These are phyloP conservation scores for Plantago major DNA, from an alignment of 257 asterid species.

Conservation along the genomic window DNA sequence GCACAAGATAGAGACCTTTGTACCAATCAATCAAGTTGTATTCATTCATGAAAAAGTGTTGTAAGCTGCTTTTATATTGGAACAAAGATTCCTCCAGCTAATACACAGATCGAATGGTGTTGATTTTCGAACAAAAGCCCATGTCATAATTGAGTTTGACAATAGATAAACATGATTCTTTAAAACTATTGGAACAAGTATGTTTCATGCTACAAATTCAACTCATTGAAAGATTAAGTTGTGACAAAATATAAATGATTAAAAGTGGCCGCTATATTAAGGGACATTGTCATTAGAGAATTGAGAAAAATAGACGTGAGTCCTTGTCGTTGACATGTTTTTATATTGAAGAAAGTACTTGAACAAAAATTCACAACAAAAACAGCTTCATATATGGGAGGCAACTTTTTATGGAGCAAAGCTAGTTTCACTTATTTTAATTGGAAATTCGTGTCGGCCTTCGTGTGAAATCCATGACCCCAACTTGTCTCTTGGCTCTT, in stretches of 20 bases:
- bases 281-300: slow-evolving; percentile 15
- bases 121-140: slow-evolving; percentile 15
- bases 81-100: slow-evolving; percentile 77
- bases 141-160: slow-evolving; percentile 40
- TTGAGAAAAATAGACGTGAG: slow-evolving; percentile 47
- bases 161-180: slow-evolving; percentile 27
- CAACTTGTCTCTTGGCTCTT: too few relatives aligned
- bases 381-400: slow-evolving; percentile 54
- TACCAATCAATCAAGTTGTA: not conserved
- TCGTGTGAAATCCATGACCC: too few relatives aligned
- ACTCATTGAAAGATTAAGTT: slow-evolving; percentile 3
- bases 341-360: slow-evolving; percentile 34
- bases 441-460: not conserved
- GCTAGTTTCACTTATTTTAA: slow-evolving; percentile 16
- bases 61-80: slow-evolving; percentile 26
- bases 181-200: slow-evolving; percentile 21
- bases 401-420: slow-evolving; percentile 41
- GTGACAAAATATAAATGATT: slow-evolving; percentile 26
- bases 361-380: slow-evolving; percentile 35
- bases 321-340: slow-evolving; percentile 65
- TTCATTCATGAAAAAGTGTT: slow-evolving; percentile 8
- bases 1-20: slow-evolving; percentile 1
- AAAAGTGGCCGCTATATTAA: slow-evolving; percentile 23
- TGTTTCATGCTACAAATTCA: not conserved
- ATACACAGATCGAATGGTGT: slow-evolving; percentile 31